These are phyloP conservation scores for Ophiocordyceps robertsii DNA, from an alignment of 2,329 filamentous ascomycete genomes.

Conservation along the genomic window DNA sequence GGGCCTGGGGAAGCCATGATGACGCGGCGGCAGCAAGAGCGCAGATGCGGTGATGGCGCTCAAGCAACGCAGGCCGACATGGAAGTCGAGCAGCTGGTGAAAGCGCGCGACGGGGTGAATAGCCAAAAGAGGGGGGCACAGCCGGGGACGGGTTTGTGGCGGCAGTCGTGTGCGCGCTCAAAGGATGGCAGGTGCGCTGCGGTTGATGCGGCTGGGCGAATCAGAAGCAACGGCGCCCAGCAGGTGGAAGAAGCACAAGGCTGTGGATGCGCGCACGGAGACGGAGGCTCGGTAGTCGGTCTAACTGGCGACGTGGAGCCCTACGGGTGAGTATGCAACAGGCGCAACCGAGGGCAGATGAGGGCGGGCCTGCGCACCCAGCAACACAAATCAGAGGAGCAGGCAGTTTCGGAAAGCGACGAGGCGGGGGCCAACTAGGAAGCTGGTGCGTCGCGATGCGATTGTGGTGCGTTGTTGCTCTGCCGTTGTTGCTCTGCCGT, in stretches of 20 bases:
- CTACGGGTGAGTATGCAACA: neutral
- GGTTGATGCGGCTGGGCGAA: too few relatives aligned
- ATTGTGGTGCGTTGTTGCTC: too few relatives aligned
- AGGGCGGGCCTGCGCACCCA: too few relatives aligned
- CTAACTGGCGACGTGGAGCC: too few relatives aligned
- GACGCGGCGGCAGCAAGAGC: slow-evolving; percentile 28
- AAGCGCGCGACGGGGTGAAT: neutral
- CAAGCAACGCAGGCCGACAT: slow-evolving; percentile 22
- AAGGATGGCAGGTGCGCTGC: neutral
- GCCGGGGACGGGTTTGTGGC: neutral
- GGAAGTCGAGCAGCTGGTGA: slow-evolving; percentile 9
- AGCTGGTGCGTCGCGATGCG: too few relatives aligned
- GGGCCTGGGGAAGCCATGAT: slow-evolving; percentile 37
- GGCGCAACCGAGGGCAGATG: too few relatives aligned
- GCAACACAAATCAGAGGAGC: too few relatives aligned
- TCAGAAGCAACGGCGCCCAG: neutral
- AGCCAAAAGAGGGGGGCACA: neutral
- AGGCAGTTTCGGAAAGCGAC: too few relatives aligned
- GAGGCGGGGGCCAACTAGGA: too few relatives aligned
- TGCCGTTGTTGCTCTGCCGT: too few relatives aligned
- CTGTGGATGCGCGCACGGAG: neutral
- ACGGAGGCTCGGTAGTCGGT: neutral
- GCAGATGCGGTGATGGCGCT: slow-evolving; percentile 13
- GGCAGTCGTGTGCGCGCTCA: neutral
- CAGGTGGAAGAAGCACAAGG: neutral